These are phyloP conservation scores for Scenedesmus sp. DNA, from an alignment of 163 green algal species.

Conservation along the genomic window DNA sequence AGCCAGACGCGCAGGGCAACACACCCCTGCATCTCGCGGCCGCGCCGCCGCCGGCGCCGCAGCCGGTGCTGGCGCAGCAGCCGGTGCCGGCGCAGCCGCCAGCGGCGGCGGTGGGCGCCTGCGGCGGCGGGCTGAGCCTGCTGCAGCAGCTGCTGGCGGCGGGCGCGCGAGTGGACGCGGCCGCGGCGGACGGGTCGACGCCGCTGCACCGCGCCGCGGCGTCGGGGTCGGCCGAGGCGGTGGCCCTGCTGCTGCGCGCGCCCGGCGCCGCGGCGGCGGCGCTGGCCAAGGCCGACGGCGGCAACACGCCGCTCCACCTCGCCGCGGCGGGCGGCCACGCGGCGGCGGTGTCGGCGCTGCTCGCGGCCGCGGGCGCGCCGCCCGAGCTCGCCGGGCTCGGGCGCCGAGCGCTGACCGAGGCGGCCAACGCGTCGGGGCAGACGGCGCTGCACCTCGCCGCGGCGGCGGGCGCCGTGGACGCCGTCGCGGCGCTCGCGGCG, in stretches of 20 bases:
- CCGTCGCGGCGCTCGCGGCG: too few species aligned
- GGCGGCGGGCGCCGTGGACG: too few species aligned
- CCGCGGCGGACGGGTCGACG: slow-evolving; percentile 43
- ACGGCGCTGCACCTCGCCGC: too few species aligned
- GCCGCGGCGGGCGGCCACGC: slow-evolving; percentile 27
- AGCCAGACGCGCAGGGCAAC: slow-evolving; percentile 65
- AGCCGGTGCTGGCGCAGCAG: too few species aligned
- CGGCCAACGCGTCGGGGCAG: too few species aligned
- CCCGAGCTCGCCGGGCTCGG: too few species aligned
- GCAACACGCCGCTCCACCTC: slow-evolving; percentile 33
- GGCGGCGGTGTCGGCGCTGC: too few species aligned
- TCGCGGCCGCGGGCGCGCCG: too few species aligned
- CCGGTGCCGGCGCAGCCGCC: background rate
- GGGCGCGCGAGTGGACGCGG: slow-evolving; percentile 18
- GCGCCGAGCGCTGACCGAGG: too few species aligned
- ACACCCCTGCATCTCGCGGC: slow-evolving; percentile 68
- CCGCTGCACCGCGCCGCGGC: slow-evolving; percentile 39
- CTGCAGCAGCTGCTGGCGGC: slow-evolving; percentile 39
- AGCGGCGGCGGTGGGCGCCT: slow-evolving; percentile 10
- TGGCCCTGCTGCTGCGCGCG: slow-evolving; percentile 6
- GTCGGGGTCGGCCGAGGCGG: background rate
- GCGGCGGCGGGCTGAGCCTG: background rate
- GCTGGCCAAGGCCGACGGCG: background rate
- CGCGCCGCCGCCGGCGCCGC: background rate
- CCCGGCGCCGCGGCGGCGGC: slow-evolving; percentile 22